Evolutionary conservation across 2,329 filamentous ascomycete species (phyloP).

Genomic region (Tolypocladium nubicola): DNA sequence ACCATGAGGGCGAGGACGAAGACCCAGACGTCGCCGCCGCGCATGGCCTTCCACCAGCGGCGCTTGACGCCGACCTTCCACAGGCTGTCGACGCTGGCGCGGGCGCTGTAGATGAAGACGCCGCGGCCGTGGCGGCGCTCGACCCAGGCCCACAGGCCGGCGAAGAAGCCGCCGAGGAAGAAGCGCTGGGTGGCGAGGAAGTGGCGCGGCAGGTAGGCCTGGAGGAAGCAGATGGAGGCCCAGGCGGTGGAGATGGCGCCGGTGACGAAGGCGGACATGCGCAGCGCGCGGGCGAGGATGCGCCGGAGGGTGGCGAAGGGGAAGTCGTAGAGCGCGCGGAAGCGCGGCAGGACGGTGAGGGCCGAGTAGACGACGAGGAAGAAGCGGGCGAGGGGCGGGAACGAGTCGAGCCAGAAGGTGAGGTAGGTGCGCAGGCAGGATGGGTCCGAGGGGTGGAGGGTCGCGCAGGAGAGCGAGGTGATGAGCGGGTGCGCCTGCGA

Average conservation of each 20-base stretch:
- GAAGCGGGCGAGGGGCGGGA: constrained; percentile 68
- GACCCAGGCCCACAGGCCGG: constrained; percentile 76
- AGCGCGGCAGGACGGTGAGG: constrained; percentile 54
- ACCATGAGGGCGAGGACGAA: constrained; percentile 72
- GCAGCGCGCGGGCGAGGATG: constrained; percentile 59
- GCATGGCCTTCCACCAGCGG: constrained; percentile 75
- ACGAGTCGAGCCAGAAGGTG: constrained; percentile 76
- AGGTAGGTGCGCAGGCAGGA: constrained; percentile 82
- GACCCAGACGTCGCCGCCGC: constrained; percentile 73
- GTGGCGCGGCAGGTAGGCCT: constrained; percentile 61
- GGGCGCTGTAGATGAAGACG: constrained; percentile 69
- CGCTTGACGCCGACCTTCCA: constrained; percentile 95
- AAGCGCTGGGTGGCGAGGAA: constrained; percentile 75
- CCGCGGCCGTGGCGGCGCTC: constrained; percentile 53
- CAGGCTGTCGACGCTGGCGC: constrained; percentile 68
- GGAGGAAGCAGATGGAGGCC: constrained; percentile 85
- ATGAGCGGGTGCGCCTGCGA: constrained; percentile 81
- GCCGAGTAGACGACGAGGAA: constrained; percentile 65
- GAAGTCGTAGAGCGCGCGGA: constrained; percentile 56
- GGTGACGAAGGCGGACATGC: constrained; percentile 63
- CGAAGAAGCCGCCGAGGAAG: constrained; percentile 79
- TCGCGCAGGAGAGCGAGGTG: constrained; percentile 74
- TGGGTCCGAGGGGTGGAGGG: constrained; percentile 78
- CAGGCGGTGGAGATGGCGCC: constrained; percentile 79
- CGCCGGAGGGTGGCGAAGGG: constrained; percentile 57